A percentile compares a stretch with the other conserved stretches of the same genome.
Conservation (phyloP, 768 basidiomycete genomes). For the Suillus subluteus region DNA sequence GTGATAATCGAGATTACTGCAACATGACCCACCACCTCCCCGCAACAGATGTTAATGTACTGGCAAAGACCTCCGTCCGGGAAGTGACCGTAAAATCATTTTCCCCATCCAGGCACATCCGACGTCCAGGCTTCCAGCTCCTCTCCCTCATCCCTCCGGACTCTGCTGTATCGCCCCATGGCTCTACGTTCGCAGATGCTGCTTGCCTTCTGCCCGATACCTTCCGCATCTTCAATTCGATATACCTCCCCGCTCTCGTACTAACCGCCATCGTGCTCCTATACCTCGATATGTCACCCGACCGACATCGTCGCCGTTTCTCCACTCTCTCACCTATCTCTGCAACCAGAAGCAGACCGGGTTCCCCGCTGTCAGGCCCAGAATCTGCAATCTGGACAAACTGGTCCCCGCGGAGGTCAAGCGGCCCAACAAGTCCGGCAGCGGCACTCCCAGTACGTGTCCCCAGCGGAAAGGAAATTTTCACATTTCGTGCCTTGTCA, state of each 20-base stretch:
- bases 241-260: constrained; percentile 68
- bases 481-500: constrained; percentile 45
- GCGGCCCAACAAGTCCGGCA: constrained; percentile 43
- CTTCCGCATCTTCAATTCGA: constrained; percentile 54
- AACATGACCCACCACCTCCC: constrained; percentile 61
- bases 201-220: constrained; percentile 84
- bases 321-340: constrained; percentile 37
- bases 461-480: constrained; percentile 35
- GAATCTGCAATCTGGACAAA: constrained; percentile 42
- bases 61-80: constrained; percentile 43
- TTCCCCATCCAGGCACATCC: constrained; percentile 73
- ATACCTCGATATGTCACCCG: constrained; percentile 43
- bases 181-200: constrained; percentile 59
- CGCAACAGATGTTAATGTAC: constrained; percentile 24
- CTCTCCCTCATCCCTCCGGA: constrained; percentile 60
- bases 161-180: constrained; percentile 24
- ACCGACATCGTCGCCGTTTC: constrained; percentile 20
- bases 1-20: constrained; percentile 92
- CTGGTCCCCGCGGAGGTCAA: constrained; percentile 48
- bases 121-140: constrained; percentile 82
- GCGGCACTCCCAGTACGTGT: constrained; percentile 42
- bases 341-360: constrained; percentile 29
- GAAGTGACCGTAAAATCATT: constrained; percentile 92
- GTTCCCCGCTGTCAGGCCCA: constrained; percentile 30
- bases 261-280: constrained; percentile 55